These are phyloP conservation scores for Paramecium pentaurelia DNA, from an alignment of 73 alveolate species.

Conservation along the genomic window DNA sequence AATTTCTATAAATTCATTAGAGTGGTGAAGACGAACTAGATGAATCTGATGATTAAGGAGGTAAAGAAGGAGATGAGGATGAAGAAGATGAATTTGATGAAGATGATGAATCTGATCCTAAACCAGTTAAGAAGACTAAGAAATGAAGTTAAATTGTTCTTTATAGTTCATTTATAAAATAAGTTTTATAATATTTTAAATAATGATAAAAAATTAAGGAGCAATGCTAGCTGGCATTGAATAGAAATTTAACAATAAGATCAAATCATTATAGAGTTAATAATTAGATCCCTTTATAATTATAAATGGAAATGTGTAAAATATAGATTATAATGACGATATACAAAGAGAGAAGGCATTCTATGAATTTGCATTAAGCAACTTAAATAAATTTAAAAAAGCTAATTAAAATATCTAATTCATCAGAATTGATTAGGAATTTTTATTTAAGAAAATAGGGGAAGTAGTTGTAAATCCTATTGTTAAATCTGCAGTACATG, in stretches of 20 bases:
- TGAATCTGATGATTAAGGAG: not conserved
- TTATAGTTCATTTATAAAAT: not conserved
- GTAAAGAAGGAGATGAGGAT: not conserved
- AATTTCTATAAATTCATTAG: not conserved
- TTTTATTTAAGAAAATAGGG: not conserved
- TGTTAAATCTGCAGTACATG: not conserved
- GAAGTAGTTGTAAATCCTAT: not conserved
- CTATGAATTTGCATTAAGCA: not conserved
- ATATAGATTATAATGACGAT: not conserved
- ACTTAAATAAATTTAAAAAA: not conserved
- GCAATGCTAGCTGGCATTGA: not conserved
- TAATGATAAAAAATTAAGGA: not conserved
- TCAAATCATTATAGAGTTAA: not conserved
- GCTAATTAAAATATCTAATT: not conserved
- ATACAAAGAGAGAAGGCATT: not conserved
- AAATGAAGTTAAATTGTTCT: not conserved
- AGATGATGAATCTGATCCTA: not conserved
- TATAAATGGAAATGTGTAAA: not conserved
- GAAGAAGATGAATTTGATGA: not conserved
- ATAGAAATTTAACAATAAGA: not conserved
- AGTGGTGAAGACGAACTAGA: conserved; percentile 27
- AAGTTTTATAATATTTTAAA: not conserved
- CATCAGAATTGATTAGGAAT: not conserved
- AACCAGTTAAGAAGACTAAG: not conserved
- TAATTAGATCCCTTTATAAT: not conserved